Conservation (phyloP, 768 basidiomycete species). For the Calocybe gangraenosa region DNA sequence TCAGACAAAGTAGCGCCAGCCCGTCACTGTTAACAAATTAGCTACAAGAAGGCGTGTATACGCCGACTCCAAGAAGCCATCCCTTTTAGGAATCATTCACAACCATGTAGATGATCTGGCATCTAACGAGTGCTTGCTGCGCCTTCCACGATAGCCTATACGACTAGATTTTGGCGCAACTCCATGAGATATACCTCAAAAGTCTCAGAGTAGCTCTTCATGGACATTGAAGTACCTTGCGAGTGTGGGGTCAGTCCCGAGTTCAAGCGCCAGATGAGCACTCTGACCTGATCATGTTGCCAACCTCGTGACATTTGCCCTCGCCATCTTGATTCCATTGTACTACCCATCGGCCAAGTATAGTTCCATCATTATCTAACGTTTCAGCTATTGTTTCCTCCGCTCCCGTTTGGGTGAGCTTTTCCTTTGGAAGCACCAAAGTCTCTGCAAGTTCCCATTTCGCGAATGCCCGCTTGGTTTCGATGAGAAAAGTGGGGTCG, state of each 20-base stretch:
- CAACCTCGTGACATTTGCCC: slow-evolving; percentile 60
- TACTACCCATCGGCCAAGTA: slow-evolving; percentile 77
- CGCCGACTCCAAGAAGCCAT: too few relatives aligned
- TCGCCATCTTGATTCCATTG: slow-evolving; percentile 64
- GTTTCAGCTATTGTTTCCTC: slow-evolving; percentile 86
- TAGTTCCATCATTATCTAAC: slow-evolving; percentile 46
- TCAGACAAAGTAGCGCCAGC: too few relatives aligned
- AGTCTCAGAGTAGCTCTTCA: slow-evolving; percentile 34
- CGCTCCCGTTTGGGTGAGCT: slow-evolving; percentile 34
- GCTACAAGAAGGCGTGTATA: too few relatives aligned
- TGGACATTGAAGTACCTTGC: slow-evolving; percentile 44
- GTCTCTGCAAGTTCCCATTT: slow-evolving; percentile 72
- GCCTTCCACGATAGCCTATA: too few relatives aligned
- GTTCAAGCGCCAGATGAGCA: background rate
- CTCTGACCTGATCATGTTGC: slow-evolving; percentile 57
- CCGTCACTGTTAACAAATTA: too few relatives aligned
- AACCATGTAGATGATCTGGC: too few relatives aligned
- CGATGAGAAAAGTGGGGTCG: slow-evolving; percentile 67
- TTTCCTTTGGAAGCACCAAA: slow-evolving; percentile 42
- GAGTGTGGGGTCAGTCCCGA: background rate
- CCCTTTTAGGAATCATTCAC: too few relatives aligned
- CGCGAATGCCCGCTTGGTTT: slow-evolving; percentile 65
- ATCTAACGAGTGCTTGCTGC: too few relatives aligned
- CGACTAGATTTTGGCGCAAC: too few relatives aligned
- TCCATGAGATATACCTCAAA: background rate